Percentiles rank a stretch among this genome's conserved stretches.
phyloP scores from a whole-genome alignment of 2,329 filamentous ascomycete species.

The Volutella citrinella region DNA sequence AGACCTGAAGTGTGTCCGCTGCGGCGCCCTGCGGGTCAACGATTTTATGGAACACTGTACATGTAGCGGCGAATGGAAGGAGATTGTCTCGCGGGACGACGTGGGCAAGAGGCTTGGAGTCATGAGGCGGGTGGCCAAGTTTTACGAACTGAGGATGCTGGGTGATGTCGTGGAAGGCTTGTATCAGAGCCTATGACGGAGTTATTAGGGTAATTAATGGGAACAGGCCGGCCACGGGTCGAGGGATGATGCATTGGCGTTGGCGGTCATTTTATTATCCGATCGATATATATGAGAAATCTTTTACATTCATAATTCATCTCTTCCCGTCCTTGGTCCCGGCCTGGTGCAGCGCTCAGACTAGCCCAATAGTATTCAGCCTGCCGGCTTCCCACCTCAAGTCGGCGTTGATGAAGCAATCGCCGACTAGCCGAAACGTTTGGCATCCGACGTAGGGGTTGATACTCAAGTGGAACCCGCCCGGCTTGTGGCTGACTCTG shows the following conservation, averaged over 20 bases:
- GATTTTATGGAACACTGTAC: constrained; percentile 97
- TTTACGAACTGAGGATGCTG: constrained; percentile 81
- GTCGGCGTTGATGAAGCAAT: constrained; percentile 11
- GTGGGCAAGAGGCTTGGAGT: constrained; percentile 65
- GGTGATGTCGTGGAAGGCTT: constrained; percentile 69
- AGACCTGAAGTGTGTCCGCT: constrained; percentile 76
- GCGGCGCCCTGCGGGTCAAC: constrained; percentile 74
- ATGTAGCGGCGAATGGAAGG: constrained; percentile 83
- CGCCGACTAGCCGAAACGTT: constrained; percentile 11
- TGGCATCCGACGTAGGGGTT: background rate
- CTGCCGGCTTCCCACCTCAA: constrained; percentile 7
- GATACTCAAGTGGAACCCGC: no score
- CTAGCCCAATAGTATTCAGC: constrained; percentile 8
- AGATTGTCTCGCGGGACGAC: constrained; percentile 65
- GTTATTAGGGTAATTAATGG: constrained; percentile 12
- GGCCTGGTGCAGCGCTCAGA: no score
- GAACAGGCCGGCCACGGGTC: no score
- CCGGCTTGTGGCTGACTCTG: no score
- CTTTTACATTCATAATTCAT: no score
- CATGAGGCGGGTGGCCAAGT: constrained; percentile 70
- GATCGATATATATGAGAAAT: no score
- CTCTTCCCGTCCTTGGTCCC: no score
- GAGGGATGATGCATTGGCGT: constrained; percentile 17
- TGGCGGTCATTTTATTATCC: constrained; percentile 4
- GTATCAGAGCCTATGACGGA: constrained; percentile 40